These are phyloP conservation scores for Berberis thunbergii DNA, from an alignment of 164 flowering plant genomes.

Conservation along the genomic window DNA sequence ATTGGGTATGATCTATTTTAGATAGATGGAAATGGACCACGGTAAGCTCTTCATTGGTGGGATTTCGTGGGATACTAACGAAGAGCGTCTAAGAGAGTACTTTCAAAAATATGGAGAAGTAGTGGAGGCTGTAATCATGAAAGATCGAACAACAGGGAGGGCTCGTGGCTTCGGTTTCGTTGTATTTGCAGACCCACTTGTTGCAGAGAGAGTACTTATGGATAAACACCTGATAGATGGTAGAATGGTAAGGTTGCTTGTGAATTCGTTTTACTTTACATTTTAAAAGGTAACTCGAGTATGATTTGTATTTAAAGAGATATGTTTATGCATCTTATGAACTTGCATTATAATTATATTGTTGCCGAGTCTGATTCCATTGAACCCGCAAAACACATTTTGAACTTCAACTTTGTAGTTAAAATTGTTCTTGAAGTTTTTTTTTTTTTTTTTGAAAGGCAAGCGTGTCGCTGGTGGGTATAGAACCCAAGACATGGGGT, in stretches of 20 bases:
- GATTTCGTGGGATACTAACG: not conserved
- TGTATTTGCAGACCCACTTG: not conserved
- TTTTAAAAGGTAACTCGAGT: too few relatives aligned
- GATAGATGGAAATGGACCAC: not conserved
- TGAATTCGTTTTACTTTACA: too few relatives aligned
- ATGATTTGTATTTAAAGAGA: too few relatives aligned
- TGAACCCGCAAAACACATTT: too few relatives aligned
- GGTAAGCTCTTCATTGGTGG: slow-evolving; percentile 3
- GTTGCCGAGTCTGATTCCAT: not conserved
- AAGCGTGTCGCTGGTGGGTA: too few relatives aligned
- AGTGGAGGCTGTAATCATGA: slow-evolving; percentile 1
- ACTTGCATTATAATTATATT: not conserved
- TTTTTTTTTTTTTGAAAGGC: too few relatives aligned
- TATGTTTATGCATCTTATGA: not conserved
- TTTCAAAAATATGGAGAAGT: not conserved
- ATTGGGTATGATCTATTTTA: not conserved
- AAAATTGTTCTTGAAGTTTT: too few relatives aligned
- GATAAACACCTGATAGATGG: slow-evolving; percentile 1
- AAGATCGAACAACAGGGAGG: not conserved
- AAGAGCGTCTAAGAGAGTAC: not conserved
- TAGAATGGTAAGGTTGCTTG: not conserved
- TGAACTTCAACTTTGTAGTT: too few relatives aligned
- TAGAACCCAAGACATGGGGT: too few relatives aligned
- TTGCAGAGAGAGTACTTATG: not conserved
- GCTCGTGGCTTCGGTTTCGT: not conserved